A percentile compares a stretch with the other conserved stretches of the same genome.
These are phyloP conservation scores for Suillus variegatus DNA, from an alignment of 768 basidiomycete genomes.

Conservation along the genomic window DNA sequence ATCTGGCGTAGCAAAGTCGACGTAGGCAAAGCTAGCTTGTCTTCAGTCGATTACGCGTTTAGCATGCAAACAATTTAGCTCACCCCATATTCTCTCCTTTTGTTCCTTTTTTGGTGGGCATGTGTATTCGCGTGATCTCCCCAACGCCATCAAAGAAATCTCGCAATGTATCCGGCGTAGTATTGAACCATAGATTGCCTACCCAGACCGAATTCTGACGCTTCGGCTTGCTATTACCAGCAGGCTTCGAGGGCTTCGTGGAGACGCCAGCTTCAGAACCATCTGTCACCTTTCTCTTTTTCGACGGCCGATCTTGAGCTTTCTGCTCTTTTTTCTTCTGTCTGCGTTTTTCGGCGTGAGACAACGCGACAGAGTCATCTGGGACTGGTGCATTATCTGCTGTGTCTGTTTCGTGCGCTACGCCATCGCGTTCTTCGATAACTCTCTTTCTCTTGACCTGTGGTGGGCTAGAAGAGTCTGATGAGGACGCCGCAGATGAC, in stretches of 20 bases:
- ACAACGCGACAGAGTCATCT: slow-evolving; percentile 55
- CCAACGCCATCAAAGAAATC: slow-evolving; percentile 71
- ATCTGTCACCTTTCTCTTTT: slow-evolving; percentile 51
- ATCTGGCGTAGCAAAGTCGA: slow-evolving; percentile 84
- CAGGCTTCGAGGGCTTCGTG: slow-evolving; percentile 11
- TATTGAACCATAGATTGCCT: slow-evolving; percentile 91
- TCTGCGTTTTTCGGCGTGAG: slow-evolving; percentile 72
- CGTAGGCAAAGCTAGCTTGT: slow-evolving; percentile 83
- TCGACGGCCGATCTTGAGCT: slow-evolving; percentile 29
- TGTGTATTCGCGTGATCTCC: slow-evolving; percentile 77
- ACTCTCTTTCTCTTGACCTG: slow-evolving; percentile 25
- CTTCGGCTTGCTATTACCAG: slow-evolving; percentile 37
- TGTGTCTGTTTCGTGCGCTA: slow-evolving; percentile 16
- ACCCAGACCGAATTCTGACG: slow-evolving; percentile 93
- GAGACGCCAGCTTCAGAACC: slow-evolving; percentile 6
- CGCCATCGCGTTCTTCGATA: slow-evolving; percentile 20
- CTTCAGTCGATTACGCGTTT: background rate
- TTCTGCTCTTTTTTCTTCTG: slow-evolving; percentile 49
- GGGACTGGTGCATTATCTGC: slow-evolving; percentile 11
- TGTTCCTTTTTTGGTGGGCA: slow-evolving; percentile 75
- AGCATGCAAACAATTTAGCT: slow-evolving; percentile 28
- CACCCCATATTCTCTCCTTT: slow-evolving; percentile 80
- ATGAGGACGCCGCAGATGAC: slow-evolving; percentile 25
- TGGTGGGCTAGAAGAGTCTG: slow-evolving; percentile 34
- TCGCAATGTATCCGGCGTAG: slow-evolving; percentile 70